phyloP scores from a whole-genome alignment of 1,139 yeast species.

The Scheffersomyces lignicola region DNA sequence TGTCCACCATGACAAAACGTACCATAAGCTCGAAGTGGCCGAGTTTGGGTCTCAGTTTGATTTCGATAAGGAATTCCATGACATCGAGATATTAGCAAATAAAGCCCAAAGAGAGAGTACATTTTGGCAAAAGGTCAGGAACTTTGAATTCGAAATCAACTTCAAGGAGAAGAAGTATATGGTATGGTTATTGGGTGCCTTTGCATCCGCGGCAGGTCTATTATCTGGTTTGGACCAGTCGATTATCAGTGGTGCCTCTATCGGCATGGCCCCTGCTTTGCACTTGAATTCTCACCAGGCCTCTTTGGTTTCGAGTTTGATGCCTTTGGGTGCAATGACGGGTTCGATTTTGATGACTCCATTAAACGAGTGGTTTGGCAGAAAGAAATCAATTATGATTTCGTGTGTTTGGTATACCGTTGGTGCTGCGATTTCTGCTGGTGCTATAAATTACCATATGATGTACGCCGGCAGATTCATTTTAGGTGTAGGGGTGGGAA shows the following conservation, averaged over 20 bases:
- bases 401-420: constrained; percentile 58
- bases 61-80: constrained; percentile 26
- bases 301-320: constrained; percentile 51
- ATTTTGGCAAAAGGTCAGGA: constrained; percentile 21
- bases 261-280: constrained; percentile 46
- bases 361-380: constrained; percentile 50
- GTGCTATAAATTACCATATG: constrained; percentile 34
- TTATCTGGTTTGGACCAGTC: constrained; percentile 60
- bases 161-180: constrained; percentile 46
- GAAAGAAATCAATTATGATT: constrained; percentile 50
- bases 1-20: neutral
- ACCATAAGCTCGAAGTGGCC: neutral
- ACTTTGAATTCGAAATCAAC: constrained; percentile 25
- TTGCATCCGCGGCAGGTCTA: constrained; percentile 60
- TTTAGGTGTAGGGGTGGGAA: constrained; percentile 59
- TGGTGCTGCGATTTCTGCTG: constrained; percentile 58
- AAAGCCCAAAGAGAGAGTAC: constrained; percentile 19
- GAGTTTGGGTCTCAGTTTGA: constrained; percentile 20
- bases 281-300: constrained; percentile 32
- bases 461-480: constrained; percentile 58
- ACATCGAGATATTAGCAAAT: constrained; percentile 21
- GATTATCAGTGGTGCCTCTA: constrained; percentile 57
- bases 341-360: constrained; percentile 53
- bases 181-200: constrained; percentile 47
- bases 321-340: constrained; percentile 62